Evolutionary conservation across 192 early-diverging fungal genomes (phyloP).

Genomic region (Backusella australiensis): DNA sequence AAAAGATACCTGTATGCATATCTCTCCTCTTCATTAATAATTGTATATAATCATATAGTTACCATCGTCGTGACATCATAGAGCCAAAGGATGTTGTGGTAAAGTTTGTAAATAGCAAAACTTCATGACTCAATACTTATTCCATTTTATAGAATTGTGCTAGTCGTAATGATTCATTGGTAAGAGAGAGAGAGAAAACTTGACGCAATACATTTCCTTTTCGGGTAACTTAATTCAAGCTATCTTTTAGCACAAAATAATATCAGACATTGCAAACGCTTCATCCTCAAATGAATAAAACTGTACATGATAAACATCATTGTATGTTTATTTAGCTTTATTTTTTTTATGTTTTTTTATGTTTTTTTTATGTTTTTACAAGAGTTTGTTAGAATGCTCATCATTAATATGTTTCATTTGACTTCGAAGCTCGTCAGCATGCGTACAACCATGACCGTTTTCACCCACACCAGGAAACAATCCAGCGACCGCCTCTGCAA

Average conservation of each 20-base stretch:
- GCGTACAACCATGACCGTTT: slow-evolving; percentile 13
- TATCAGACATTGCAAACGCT: not conserved
- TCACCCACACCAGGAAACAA: slow-evolving; percentile 26
- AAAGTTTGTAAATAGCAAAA: not conserved
- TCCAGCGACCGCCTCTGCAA: slow-evolving; percentile 25
- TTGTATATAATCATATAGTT: not conserved
- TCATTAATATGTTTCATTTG: slow-evolving; percentile 22
- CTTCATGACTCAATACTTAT: not conserved
- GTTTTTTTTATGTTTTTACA: not conserved
- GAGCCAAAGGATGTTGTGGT: not conserved
- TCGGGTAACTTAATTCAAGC: not conserved
- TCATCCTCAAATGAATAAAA: not conserved
- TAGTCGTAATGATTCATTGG: not conserved
- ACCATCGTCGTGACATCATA: not conserved
- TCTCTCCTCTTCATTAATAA: not conserved
- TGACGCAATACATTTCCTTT: not conserved
- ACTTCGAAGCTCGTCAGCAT: slow-evolving; percentile 26
- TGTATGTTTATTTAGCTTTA: not conserved
- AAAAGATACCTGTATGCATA: not conserved
- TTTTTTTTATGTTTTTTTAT: not conserved
- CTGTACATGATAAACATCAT: not conserved
- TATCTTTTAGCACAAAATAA: not conserved
- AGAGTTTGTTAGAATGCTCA: not conserved
- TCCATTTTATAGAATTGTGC: not conserved
- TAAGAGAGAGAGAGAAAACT: not conserved